These are phyloP conservation scores for Macroventuria anomochaeta DNA, from an alignment of 2,329 filamentous ascomycete species.

Conservation along the genomic window DNA sequence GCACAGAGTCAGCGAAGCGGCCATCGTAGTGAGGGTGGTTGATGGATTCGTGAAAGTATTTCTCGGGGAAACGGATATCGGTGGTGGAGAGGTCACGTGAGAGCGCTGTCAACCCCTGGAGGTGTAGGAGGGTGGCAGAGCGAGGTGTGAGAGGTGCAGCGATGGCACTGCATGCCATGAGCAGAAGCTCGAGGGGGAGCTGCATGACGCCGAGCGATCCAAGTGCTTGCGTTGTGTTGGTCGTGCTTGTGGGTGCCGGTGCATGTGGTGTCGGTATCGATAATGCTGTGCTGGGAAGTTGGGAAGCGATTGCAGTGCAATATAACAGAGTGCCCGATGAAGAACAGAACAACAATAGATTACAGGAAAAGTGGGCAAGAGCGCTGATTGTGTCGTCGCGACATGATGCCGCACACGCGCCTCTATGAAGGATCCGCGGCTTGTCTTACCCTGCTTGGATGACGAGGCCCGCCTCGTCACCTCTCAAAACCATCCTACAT, in stretches of 20 bases:
- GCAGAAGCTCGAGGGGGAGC: constrained; percentile 9
- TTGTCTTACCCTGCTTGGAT: not conserved
- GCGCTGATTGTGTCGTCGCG: not conserved
- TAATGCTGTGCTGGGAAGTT: not conserved
- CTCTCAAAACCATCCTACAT: not conserved
- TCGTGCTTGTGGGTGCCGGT: not conserved
- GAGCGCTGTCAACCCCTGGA: constrained; percentile 15
- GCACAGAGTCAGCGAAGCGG: constrained; percentile 57
- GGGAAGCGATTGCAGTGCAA: not conserved
- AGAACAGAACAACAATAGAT: not conserved
- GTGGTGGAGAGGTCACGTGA: constrained; percentile 27
- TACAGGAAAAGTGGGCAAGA: not conserved
- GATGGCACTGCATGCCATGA: not conserved
- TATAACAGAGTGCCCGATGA: not conserved
- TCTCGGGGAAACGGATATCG: constrained; percentile 19
- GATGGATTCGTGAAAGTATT: constrained; percentile 48
- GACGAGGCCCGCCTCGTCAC: constrained; percentile 15
- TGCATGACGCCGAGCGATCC: not conserved
- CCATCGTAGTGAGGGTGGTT: constrained; percentile 65
- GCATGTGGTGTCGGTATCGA: too few species aligned
- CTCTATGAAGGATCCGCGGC: not conserved
- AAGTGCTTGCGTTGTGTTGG: not conserved
- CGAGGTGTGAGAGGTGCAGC: not conserved
- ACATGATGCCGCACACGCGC: not conserved
- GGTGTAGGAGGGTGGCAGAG: constrained; percentile 9